Conservation (phyloP, 225 moss, liverwort and hornwort species). For the Bryoerythrophyllum caledonicum region DNA sequence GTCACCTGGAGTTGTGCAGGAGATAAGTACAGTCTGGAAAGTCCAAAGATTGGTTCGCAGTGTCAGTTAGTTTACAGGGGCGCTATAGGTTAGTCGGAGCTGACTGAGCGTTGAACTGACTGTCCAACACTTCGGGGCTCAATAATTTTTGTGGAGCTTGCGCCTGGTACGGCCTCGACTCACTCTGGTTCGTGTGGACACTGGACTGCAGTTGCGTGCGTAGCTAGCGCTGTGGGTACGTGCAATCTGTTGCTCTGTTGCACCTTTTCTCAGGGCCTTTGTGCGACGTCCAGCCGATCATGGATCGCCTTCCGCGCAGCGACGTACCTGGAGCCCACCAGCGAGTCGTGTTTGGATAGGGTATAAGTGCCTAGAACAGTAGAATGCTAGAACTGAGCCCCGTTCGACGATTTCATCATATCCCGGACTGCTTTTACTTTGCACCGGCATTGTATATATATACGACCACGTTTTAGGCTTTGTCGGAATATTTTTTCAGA, state of each 20-base stretch:
- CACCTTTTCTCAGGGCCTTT: background rate
- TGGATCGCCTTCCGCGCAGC: background rate
- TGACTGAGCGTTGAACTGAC: too few species aligned
- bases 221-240: background rate
- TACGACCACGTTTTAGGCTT: background rate
- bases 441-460: too few species aligned
- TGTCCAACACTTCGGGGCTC: background rate
- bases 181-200: background rate
- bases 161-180: background rate
- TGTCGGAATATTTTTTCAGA: background rate
- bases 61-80: too few species aligned
- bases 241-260: background rate
- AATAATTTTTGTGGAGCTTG: background rate
- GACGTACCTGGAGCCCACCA: background rate
- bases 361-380: background rate
- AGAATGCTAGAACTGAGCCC: constrained; percentile 15
- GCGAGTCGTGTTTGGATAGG: background rate
- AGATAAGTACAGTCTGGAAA: too few species aligned
- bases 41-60: too few species aligned
- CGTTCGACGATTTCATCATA: background rate
- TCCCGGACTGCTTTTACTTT: background rate
- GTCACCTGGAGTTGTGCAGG: background rate
- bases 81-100: background rate
- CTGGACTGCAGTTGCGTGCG: background rate
- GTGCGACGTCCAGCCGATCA: too few species aligned